phyloP scores from a whole-genome alignment of 78 protist genomes.

The Dictyostelium intermedium region DNA sequence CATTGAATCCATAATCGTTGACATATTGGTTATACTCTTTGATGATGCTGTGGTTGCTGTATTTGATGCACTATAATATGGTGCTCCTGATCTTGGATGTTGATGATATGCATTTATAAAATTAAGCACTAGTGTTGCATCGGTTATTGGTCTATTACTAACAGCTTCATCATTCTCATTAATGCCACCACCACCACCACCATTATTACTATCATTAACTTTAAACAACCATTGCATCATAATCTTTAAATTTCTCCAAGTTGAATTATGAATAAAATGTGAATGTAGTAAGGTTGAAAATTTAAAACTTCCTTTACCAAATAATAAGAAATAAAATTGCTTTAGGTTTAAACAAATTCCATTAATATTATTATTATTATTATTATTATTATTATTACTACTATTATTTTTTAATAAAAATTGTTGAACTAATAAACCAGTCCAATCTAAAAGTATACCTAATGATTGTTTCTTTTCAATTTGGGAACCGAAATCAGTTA shows the following conservation, averaged over 20 bases:
- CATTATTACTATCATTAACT: background rate
- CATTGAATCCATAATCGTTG: background rate
- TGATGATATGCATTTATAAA: constrained; percentile 40
- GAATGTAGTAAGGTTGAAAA: constrained; percentile 46
- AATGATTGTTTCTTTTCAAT: background rate
- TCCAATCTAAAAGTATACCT: constrained; percentile 66
- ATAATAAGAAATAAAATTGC: background rate
- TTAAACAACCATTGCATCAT: constrained; percentile 22
- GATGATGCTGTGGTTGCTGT: background rate
- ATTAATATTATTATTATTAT: background rate
- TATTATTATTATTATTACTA: background rate
- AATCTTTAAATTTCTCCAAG: constrained; percentile 36
- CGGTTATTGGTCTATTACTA: background rate
- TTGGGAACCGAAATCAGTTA: background rate
- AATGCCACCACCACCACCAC: background rate
- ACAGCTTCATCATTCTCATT: background rate
- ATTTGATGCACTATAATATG: constrained; percentile 35
- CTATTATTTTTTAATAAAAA: background rate
- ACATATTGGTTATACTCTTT: background rate
- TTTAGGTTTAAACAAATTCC: background rate
- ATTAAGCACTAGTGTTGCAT: background rate
- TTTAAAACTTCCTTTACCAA: constrained; percentile 14
- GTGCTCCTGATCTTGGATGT: constrained; percentile 68
- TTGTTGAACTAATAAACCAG: constrained; percentile 5
- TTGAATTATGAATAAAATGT: constrained; percentile 59